Evolutionary conservation across 1,284 basidiomycete genomes (phyloP).

Genomic region (Cryptococcus amylolentus): DNA sequence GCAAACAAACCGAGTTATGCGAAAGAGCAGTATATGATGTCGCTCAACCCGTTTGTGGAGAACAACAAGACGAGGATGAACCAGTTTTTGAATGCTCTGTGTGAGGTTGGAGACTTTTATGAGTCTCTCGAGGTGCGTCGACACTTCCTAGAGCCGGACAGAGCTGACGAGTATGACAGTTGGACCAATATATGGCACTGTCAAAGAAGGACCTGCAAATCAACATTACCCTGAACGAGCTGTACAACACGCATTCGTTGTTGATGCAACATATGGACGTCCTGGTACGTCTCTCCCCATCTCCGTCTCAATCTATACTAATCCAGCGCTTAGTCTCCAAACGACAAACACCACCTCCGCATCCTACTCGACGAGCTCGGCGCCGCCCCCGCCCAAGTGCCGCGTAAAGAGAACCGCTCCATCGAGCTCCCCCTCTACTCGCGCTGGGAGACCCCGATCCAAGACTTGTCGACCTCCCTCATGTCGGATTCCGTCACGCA

Average conservation of each 20-base stretch:
- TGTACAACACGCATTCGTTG: constrained; percentile 96
- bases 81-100: constrained; percentile 90
- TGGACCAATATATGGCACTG: constrained; percentile 99
- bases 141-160: neutral
- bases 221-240: constrained; percentile 97
- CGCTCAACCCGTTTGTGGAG: constrained; percentile 96
- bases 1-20: constrained; percentile 98
- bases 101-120: constrained; percentile 99
- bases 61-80: constrained; percentile 97
- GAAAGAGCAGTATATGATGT: constrained; percentile 98
- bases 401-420: constrained; percentile 93
- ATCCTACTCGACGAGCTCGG: constrained; percentile 95
- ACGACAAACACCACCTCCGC: constrained; percentile 94
- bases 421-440: constrained; percentile 91
- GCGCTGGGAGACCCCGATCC: constrained; percentile 98
- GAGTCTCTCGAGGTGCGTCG: constrained; percentile 85
- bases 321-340: constrained; percentile 67
- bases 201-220: constrained; percentile 98
- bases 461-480: constrained; percentile 91
- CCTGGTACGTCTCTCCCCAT: constrained; percentile 61
- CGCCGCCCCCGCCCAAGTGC: constrained; percentile 84
- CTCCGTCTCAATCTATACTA: neutral
- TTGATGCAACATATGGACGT: constrained; percentile 93
- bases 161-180: constrained; percentile 54
- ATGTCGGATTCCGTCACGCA: constrained; percentile 91